Evolutionary conservation across 2,329 filamentous ascomycete genomes (phyloP).

Genomic region (Nothophaeocryptopus gaeumannii): DNA sequence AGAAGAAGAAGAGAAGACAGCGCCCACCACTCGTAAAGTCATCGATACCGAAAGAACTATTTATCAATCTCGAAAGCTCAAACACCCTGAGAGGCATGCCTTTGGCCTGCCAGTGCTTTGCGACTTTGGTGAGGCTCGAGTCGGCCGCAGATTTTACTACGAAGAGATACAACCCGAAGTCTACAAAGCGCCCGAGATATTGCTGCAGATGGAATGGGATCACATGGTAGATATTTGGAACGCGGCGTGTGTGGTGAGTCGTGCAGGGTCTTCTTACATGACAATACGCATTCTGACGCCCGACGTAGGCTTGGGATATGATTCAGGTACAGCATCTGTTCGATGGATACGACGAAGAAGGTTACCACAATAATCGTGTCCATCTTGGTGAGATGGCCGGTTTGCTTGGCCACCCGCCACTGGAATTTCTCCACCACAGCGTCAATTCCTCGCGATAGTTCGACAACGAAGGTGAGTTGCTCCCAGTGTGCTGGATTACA

Average conservation of each 20-base stretch:
- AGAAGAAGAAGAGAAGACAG: not conserved
- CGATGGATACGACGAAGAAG: constrained; percentile 23
- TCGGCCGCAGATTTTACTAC: too few species aligned
- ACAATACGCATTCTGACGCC: not conserved
- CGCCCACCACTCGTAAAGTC: not conserved
- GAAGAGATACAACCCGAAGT: constrained; percentile 12
- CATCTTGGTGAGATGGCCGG: constrained; percentile 33
- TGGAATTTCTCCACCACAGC: constrained; percentile 14
- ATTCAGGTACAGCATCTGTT: constrained; percentile 37
- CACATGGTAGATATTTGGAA: constrained; percentile 15
- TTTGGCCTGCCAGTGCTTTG: constrained; percentile 13
- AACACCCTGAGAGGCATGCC: constrained; percentile 11
- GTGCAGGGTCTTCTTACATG: not conserved
- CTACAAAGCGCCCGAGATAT: constrained; percentile 12
- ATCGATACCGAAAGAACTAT: constrained; percentile 15
- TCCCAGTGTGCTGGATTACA: too few species aligned
- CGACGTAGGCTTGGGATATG: constrained; percentile 38
- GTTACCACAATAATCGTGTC: not conserved
- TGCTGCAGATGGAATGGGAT: constrained; percentile 8
- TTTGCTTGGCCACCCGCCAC: constrained; percentile 27
- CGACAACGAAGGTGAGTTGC: not conserved
- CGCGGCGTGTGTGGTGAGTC: constrained; percentile 7
- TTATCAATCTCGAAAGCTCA: constrained; percentile 19
- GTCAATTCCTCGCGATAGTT: not conserved
- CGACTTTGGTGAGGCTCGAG: constrained; percentile 14